Conservation (phyloP, 2,329 filamentous ascomycete species). For the Tolypocladium guangdongense region DNA sequence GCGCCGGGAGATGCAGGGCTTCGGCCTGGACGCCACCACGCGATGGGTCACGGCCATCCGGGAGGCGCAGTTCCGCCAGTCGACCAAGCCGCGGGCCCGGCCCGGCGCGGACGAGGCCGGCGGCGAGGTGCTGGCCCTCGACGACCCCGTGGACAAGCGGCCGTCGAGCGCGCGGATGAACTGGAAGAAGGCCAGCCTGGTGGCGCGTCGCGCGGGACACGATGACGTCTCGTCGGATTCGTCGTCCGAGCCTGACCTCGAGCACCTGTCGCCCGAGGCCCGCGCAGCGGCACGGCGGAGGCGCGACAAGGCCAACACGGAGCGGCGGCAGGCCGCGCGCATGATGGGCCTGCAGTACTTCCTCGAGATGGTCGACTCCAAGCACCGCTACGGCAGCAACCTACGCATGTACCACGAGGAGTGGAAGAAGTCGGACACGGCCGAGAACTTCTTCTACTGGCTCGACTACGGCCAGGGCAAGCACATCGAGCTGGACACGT, state of each 20-base stretch:
- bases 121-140: slow-evolving; percentile 5
- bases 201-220: slow-evolving; percentile 60
- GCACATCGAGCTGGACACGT: slow-evolving; percentile 56
- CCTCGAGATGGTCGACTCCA: slow-evolving; percentile 71
- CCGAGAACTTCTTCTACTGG: slow-evolving; percentile 93
- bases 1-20: slow-evolving; percentile 58
- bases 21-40: slow-evolving; percentile 56
- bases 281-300: slow-evolving; percentile 27
- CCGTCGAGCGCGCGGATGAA: slow-evolving; percentile 45
- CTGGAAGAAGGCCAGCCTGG: slow-evolving; percentile 64
- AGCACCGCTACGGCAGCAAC: slow-evolving; percentile 81
- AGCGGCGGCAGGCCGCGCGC: slow-evolving; percentile 56
- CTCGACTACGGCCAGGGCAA: slow-evolving; percentile 71
- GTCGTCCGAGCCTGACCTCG: slow-evolving; percentile 8
- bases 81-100: slow-evolving; percentile 32
- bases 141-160: slow-evolving; percentile 8
- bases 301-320: slow-evolving; percentile 38
- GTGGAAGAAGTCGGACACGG: slow-evolving; percentile 68
- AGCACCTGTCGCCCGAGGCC: slow-evolving; percentile 19
- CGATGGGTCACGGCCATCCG: slow-evolving; percentile 59
- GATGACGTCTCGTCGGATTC: slow-evolving; percentile 36
- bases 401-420: slow-evolving; percentile 70
- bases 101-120: slow-evolving; percentile 5
- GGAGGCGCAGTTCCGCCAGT: slow-evolving; percentile 43
- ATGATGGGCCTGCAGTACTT: slow-evolving; percentile 84